Percentiles rank a stretch among this genome's conserved stretches.
Evolutionary conservation across 129 eudicot genomes (phyloP).

Genomic region (Tanacetum coccineum): DNA sequence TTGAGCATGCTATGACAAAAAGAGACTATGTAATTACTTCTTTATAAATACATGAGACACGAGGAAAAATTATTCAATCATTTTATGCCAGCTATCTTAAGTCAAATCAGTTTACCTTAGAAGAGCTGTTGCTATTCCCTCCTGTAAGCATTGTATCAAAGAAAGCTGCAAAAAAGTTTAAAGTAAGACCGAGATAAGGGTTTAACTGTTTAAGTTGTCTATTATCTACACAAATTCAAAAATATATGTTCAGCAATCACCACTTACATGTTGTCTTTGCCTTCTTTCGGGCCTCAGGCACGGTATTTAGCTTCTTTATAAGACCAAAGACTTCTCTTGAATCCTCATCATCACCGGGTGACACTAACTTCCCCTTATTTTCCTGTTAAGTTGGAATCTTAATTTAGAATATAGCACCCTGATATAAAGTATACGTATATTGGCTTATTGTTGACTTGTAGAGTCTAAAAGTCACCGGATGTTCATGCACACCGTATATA

Average conservation of each 20-base stretch:
- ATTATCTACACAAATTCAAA: not conserved
- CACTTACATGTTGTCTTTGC: slow-evolving; percentile 59
- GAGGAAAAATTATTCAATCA: too few species aligned
- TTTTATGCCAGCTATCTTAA: too few species aligned
- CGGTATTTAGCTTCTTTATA: slow-evolving; percentile 66
- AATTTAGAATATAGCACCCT: too few species aligned
- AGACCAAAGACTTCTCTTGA: slow-evolving; percentile 80
- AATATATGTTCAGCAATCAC: not conserved
- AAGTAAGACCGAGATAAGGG: slow-evolving; percentile 2
- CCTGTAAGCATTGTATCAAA: slow-evolving; percentile 64
- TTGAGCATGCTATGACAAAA: too few species aligned
- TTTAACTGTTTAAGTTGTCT: not conserved
- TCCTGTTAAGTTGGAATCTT: too few species aligned
- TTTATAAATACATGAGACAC: too few species aligned
- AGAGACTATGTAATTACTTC: too few species aligned
- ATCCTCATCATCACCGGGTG: slow-evolving; percentile 59
- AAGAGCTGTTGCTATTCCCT: slow-evolving; percentile 60
- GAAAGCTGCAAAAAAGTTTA: slow-evolving; percentile 49
- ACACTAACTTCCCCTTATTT: slow-evolving; percentile 38
- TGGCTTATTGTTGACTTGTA: too few species aligned
- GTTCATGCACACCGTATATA: too few species aligned
- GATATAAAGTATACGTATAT: too few species aligned
- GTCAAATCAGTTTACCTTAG: not conserved
- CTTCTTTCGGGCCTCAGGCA: slow-evolving; percentile 51
- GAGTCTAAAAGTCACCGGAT: too few species aligned